Conservation (phyloP, 805 yeast genomes). For the Debaryomyces hansenii region DNA sequence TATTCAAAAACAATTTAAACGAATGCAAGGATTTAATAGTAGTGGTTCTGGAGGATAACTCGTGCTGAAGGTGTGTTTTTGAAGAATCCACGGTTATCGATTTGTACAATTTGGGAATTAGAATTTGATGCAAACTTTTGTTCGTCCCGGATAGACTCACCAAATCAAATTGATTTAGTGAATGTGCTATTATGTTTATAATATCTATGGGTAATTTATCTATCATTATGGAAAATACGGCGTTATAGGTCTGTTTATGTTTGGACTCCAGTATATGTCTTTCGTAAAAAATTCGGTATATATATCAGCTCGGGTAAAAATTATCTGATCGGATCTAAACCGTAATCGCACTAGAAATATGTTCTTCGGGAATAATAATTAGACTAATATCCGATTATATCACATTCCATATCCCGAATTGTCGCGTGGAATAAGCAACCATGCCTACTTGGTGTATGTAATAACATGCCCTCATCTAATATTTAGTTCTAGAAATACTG, state of each 20-base stretch:
- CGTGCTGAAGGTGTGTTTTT: not conserved
- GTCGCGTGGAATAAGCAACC: too few relatives aligned
- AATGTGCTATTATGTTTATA: constrained; percentile 10
- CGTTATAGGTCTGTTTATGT: too few relatives aligned
- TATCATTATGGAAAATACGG: constrained; percentile 10
- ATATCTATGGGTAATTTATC: constrained; percentile 20
- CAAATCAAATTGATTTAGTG: constrained; percentile 14
- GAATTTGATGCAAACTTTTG: constrained; percentile 7
- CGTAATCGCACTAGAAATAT: not conserved
- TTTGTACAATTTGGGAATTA: constrained; percentile 14
- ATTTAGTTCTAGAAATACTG: too few relatives aligned
- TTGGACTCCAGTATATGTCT: too few relatives aligned
- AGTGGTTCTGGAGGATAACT: not conserved
- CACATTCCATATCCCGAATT: too few relatives aligned
- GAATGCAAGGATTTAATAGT: constrained; percentile 15
- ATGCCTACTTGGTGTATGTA: too few relatives aligned
- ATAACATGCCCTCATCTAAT: too few relatives aligned
- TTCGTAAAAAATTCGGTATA: too few relatives aligned
- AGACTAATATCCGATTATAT: too few relatives aligned
- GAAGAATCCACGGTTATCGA: constrained; percentile 15
- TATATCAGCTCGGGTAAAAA: not conserved
- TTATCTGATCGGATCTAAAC: constrained; percentile 12
- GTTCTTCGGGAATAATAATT: too few relatives aligned
- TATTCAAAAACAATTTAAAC: constrained; percentile 18
- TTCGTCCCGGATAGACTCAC: constrained; percentile 13